These are phyloP conservation scores for Kuraishia floccosa DNA, from an alignment of 805 yeast genomes.

Conservation along the genomic window DNA sequence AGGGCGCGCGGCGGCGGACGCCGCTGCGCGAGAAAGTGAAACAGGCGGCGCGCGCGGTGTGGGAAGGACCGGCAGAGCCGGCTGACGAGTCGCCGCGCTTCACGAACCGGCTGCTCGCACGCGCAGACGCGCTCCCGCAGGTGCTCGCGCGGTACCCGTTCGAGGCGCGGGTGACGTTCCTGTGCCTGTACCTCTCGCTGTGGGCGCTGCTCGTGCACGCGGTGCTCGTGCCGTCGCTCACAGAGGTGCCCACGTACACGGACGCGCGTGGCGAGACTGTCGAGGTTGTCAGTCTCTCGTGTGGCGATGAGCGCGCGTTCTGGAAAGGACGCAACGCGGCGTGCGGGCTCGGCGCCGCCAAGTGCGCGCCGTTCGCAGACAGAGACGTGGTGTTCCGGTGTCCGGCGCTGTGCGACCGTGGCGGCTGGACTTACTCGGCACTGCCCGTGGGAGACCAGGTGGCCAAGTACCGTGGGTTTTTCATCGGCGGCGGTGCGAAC, in stretches of 20 bases:
- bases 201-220: conserved; percentile 32
- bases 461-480: conserved; percentile 59
- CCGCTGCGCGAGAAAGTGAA: neutral
- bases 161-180: conserved; percentile 16
- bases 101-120: conserved; percentile 10
- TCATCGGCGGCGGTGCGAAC: conserved; percentile 64
- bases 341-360: conserved; percentile 65
- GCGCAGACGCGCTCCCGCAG: conserved; percentile 32
- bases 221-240: conserved; percentile 33
- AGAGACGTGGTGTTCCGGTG: conserved; percentile 54
- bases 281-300: conserved; percentile 33
- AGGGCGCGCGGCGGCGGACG: too few species aligned
- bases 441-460: conserved; percentile 61
- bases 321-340: conserved; percentile 71
- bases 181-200: conserved; percentile 26
- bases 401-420: conserved; percentile 80
- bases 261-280: conserved; percentile 10
- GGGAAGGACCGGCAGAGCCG: conserved; percentile 47
- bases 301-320: conserved; percentile 30
- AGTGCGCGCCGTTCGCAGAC: conserved; percentile 37
- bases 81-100: conserved; percentile 36
- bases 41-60: conserved; percentile 6
- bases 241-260: conserved; percentile 24
- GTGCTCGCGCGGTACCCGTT: conserved; percentile 18
- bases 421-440: conserved; percentile 65